Evolutionary conservation across 2,329 filamentous ascomycete genomes (phyloP), one percentile per base, ranked within the genome.

Genomic region (Aspergillus intermedius): DNA sequence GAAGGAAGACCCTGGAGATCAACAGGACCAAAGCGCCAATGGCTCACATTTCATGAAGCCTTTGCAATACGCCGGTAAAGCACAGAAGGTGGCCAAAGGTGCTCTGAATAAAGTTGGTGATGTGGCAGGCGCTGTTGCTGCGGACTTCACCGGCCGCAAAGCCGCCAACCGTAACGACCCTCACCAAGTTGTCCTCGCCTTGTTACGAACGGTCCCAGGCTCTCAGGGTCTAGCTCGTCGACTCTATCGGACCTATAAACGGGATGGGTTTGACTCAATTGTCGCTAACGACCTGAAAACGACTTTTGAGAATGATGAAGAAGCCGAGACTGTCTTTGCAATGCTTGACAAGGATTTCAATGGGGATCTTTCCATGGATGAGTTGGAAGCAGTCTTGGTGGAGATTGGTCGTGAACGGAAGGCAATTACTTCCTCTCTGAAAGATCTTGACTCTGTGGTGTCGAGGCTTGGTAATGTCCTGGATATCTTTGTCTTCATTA

Each of bases 291-390:
- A 96, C 61, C 70, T 97, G 46, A 84, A 83, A 52, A 74, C 78
- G 9, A 89, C 88, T 1, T 96, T 95, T 59, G 79, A 86, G 8
- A 87, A 84, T 21, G 79, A 85, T 17, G 91, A 96, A 12, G 91
- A 96, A 63, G 88, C 90, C 1, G 86, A 93, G 47, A 86, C 87
- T 3, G 91, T 91, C 0, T 96, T 97, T 61, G 77, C 78, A 58
- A 91, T 96, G 76, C 96, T 96, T 58, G 91, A 97, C 71, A 94
- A 93, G 64, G 91, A 97, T 61, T 82, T 96, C 73, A 97, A 97
- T 55, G 91, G 91, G 3, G 91, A 97, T 61, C 95, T 96, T 44
- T 94, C 88, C 0, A 90, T 95, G 81, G 89, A 95, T 61, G 91
- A 96, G 65, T 80, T 97, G 17, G 91, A 96, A 67, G 83, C 88